phyloP scores from a whole-genome alignment of 768 basidiomycete genomes.

The Suillus fuscotomentosus region DNA sequence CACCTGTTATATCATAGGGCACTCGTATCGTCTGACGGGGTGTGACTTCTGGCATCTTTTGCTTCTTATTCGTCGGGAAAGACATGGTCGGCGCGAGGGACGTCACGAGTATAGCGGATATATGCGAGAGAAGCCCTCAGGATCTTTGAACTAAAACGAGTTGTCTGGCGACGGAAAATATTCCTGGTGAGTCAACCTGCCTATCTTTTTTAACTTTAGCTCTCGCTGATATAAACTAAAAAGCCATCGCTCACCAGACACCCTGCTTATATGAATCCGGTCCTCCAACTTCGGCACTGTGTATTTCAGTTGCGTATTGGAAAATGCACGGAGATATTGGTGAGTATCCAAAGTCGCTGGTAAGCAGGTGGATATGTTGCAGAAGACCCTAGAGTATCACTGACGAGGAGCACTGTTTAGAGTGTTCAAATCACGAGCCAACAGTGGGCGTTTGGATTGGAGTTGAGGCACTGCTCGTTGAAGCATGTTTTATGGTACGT shows the following conservation, averaged over 20 bases:
- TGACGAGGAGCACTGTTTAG: neutral
- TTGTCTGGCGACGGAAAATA: neutral
- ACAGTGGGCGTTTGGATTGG: neutral
- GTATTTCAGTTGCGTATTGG: neutral
- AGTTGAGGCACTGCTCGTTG: neutral
- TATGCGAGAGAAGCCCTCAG: neutral
- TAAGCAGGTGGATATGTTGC: neutral
- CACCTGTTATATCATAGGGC: neutral
- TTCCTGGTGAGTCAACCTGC: neutral
- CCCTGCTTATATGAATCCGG: too few relatives aligned
- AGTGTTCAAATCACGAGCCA: neutral
- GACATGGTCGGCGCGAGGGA: neutral
- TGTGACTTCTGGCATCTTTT: neutral
- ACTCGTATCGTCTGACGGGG: neutral
- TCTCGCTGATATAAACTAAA: neutral
- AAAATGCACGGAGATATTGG: neutral
- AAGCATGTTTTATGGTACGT: neutral
- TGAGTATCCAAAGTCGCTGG: neutral
- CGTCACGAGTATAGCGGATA: neutral
- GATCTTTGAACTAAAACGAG: neutral
- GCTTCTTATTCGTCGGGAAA: neutral
- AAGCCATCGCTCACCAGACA: too few relatives aligned
- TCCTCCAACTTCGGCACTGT: too few relatives aligned
- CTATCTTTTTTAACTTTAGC: too few relatives aligned
- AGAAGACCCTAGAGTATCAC: neutral